Base-by-base conservation (phyloP, 768 basidiomycete genomes). In the Stropharia rugosoannulata region DNA sequence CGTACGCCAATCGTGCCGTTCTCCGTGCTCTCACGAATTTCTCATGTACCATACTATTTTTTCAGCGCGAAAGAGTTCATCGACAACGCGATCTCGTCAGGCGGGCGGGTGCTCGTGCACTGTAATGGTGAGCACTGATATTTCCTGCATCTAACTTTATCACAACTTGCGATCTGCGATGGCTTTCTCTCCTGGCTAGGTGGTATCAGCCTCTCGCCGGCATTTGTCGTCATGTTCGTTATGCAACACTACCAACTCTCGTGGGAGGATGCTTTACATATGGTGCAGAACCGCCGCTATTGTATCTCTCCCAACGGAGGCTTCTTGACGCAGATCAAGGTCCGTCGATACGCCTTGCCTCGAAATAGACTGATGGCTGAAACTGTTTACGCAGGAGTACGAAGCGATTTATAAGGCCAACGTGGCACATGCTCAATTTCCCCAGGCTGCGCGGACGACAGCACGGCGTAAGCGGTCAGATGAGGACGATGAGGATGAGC, bases 261-360 rank as follows among this genome's bases (percentile, higher is more conserved):
- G 38, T 94, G 89, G 88, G 92, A 94, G 73, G 91, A 95, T 53
- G 93, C 92, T 0, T 76, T 95, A 46, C 91, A 93, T 64, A 72
- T 90, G 65, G 93, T 95, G 3, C 93, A 95, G 69, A 94, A 94
- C 60, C 80, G 93, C 45, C 82, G 94, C 43, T 97, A 96, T 64
- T 97, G 94, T 70, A 95, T 95, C 59, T 92, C 91, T 1, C 95
- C 93, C 10, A 94, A 96, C 63, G 86, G 88, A 12, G 94, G 93
- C 3, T 97, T 97, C 71, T 69, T 95, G 63, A 91, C 90, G 9
- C 94, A 96, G 68, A 88, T 96, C 67, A 95, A 96, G 82, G 91
- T 89, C 54, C 25, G 74, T 61, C 11, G 18, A 11, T 15, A 19
- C 42, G 16, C 22, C 29, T 19, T 40, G 32, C 19, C 15, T 32